Evolutionary conservation across 768 basidiomycete species (phyloP), one percentile per base, ranked within the genome.

Genomic region (Podaxis sp.): DNA sequence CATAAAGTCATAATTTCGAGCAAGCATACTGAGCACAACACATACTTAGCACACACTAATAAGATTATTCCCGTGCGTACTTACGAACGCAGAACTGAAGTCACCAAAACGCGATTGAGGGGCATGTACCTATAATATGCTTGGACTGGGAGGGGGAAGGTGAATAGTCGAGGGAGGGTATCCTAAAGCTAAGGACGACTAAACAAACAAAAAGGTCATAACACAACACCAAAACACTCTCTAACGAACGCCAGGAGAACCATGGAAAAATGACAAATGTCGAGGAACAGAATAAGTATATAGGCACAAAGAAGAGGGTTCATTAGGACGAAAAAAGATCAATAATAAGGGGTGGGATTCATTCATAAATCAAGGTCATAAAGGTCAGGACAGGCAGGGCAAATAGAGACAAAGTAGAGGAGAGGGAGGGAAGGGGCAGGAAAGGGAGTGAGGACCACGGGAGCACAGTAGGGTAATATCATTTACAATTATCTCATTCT

Each of bases 281-380:
- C 22, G 55, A 27, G 55, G 60, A 61, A 63, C 43, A 46, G 51
- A 63, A 66, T 65, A 65, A 58, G 67, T 64, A 67, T 66, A 68
- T 63, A 53, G 57, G 57, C 47, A 56, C 24, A 58, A 41, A 11
- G 46, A 40, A 24, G 17, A 4, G 11, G 15, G 22, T 27, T 57
- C 38, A 56, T 61, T 38, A 50, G 27, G 57, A 64, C 49, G 58
- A 52, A 38, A 51, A 15, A n/a, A 6, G 36, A 41, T 43, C 57
- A 50, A 61, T 63, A 57, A 66, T 61, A 51, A 64, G 56, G 61
- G 25, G 62, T 43, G 55, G 64, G 33, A 17, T 61, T 66, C 65
- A 61, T 64, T 24, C 47, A 36, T 50, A 47, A 49, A 57, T 38
- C 58, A 65, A 65, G 46, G 61, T 66, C 56, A 64, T 59, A 57